These are phyloP conservation scores for Aspergillus quadricinctus DNA, from an alignment of 2,329 filamentous ascomycete genomes.

Conservation along the genomic window DNA sequence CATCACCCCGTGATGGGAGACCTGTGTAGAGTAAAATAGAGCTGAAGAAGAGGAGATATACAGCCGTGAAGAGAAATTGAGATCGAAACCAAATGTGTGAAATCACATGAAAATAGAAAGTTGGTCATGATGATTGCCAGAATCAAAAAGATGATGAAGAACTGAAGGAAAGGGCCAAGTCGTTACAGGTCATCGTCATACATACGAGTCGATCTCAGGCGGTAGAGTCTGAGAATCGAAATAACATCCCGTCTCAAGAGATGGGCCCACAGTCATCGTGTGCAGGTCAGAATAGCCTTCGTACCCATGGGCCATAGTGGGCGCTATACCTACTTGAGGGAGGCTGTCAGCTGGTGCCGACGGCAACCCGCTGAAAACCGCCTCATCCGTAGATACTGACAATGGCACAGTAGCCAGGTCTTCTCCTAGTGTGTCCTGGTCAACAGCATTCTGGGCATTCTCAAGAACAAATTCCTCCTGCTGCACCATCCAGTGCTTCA, in stretches of 20 bases:
- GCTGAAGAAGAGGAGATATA: not conserved
- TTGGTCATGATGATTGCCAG: not conserved
- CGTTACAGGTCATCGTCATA: slow-evolving; percentile 27
- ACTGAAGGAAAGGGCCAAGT: slow-evolving; percentile 3
- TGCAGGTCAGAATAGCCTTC: slow-evolving; percentile 22
- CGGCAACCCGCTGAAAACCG: slow-evolving; percentile 10
- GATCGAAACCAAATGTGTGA: not conserved
- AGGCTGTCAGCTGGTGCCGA: slow-evolving; percentile 15
- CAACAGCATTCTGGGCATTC: slow-evolving; percentile 25
- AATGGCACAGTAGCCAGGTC: slow-evolving; percentile 12
- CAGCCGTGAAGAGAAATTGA: not conserved
- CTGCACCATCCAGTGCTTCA: slow-evolving; percentile 60
- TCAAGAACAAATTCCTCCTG: slow-evolving; percentile 46
- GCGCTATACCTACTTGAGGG: slow-evolving; percentile 22
- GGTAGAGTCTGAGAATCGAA: slow-evolving; percentile 28
- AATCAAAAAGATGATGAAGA: slow-evolving; percentile 3
- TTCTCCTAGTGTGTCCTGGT: slow-evolving; percentile 21
- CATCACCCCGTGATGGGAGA: not conserved
- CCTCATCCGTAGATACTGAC: slow-evolving; percentile 11
- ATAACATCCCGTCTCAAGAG: slow-evolving; percentile 30
- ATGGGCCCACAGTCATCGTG: slow-evolving; percentile 28
- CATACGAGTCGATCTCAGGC: slow-evolving; percentile 34
- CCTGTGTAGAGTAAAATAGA: not conserved
- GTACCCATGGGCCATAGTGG: slow-evolving; percentile 26
- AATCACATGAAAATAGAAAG: not conserved